These are phyloP conservation scores for Triglochin maritima DNA, from an alignment of 106 monocot species.

Conservation along the genomic window DNA sequence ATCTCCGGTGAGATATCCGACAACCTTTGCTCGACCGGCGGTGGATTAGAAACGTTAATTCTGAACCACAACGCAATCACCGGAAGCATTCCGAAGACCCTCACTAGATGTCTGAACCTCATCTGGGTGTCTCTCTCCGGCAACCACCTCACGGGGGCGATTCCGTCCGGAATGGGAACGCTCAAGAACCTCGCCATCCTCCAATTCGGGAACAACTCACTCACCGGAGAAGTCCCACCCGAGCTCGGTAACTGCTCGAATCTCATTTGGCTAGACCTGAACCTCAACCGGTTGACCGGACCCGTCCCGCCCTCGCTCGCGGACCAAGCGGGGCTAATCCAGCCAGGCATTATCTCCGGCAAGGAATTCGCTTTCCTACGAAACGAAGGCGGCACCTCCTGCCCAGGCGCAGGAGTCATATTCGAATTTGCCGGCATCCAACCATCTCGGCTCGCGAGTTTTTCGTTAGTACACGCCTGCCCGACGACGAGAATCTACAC, in stretches of 20 bases:
- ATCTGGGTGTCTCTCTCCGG: slow-evolving; percentile 6
- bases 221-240: slow-evolving; percentile 7
- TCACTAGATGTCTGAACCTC: background rate
- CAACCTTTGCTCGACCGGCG: background rate
- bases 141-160: slow-evolving; percentile 2
- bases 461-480: slow-evolving; percentile 31
- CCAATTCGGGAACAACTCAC: slow-evolving; percentile 2
- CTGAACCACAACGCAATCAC: slow-evolving; percentile 4
- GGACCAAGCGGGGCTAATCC: slow-evolving; percentile 1
- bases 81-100: background rate
- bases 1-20: slow-evolving; percentile 6
- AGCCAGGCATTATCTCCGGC: background rate
- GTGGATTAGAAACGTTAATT: background rate
- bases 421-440: slow-evolving; percentile 5
- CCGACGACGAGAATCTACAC: slow-evolving; percentile 44
- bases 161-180: background rate
- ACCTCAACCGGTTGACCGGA: slow-evolving; percentile 1
- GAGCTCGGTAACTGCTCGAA: slow-evolving; percentile 9
- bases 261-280: slow-evolving; percentile 10
- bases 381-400: slow-evolving; percentile 1
- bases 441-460: slow-evolving; percentile 17
- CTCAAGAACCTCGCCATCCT: slow-evolving; percentile 4
- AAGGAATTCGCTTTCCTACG: slow-evolving; percentile 1
- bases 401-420: background rate
- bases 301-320: slow-evolving; percentile 1